Evolutionary conservation across 805 yeast genomes (phyloP), one percentile per base, ranked within the genome.

Genomic region (Kregervanrija fluxuum): DNA sequence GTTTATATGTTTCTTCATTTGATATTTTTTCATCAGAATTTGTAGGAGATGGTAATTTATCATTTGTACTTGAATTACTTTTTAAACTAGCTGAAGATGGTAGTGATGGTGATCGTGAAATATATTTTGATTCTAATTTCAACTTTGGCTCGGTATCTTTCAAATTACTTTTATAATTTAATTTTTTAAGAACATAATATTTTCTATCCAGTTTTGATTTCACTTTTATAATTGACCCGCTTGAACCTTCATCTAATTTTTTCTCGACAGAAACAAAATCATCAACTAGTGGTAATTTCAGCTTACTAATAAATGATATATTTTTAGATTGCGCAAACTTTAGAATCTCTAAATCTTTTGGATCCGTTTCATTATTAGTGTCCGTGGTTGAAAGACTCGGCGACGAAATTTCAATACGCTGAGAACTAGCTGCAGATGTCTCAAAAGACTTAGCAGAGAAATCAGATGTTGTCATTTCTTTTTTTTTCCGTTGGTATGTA

Each of bases 241-340:
- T 64, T 2, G 65, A 53, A n/a, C 67, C 67, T 39, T 57, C 53
- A 37, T 60, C 61, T 3, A 60, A 14, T 30, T 45, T 41, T 13
- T 39, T 22, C 12, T 56, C 63, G 4, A 45, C 12, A 11, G 8
- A 34, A 8, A 57, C 37, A 6, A 32, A 39, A 9, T 47, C 43
- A 11, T 36, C 9, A 11, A 49, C 41, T 11, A 42, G 22, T 4
- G 57, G 54, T 4, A 53, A 13, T 33, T 17, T 6, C 28, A 22
- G 8, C 8, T 22, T 22, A 22, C 2, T 22, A 6, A 22, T 22
- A 22, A 6, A 22, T 22, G 28, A 22, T 22, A 22, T 6, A 6
- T 22, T 22, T 22, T 6, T 22, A 5, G 28, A 22, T 22, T 22
- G 28, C 6, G 28, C 28, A 22, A 22, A 22, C 6, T 22, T 22